Conservation (phyloP, 768 basidiomycete species). For the Leucocoprinus leucothites region DNA sequence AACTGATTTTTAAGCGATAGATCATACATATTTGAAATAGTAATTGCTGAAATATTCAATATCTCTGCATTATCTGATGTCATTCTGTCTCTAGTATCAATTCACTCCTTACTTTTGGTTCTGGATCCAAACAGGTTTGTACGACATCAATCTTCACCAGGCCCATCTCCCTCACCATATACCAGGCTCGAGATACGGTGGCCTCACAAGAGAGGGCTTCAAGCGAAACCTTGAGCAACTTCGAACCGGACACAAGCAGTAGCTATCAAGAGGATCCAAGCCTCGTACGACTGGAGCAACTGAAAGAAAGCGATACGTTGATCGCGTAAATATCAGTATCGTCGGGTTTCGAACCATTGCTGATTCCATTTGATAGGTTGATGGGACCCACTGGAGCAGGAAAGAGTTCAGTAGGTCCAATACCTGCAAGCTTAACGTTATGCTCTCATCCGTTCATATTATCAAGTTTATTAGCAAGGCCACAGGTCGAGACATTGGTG, state of each 20-base stretch:
- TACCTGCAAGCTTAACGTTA: neutral
- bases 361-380: neutral
- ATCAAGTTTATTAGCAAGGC: constrained; percentile 23
- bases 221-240: neutral
- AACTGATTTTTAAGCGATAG: too few relatives aligned
- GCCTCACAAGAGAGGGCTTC: neutral
- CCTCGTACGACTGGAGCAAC: neutral
- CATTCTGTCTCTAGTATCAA: too few relatives aligned
- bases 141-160: too few relatives aligned
- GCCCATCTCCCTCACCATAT: too few relatives aligned
- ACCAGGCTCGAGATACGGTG: neutral
- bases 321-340: neutral
- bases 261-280: neutral
- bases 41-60: too few relatives aligned
- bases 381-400: constrained; percentile 11
- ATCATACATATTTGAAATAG: too few relatives aligned
- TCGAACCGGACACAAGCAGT: neutral
- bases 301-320: constrained; percentile 1
- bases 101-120: too few relatives aligned
- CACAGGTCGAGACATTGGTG: constrained; percentile 12
- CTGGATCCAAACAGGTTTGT: too few relatives aligned
- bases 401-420: neutral
- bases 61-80: too few relatives aligned
- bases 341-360: neutral
- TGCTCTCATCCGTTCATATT: neutral